Percentiles rank a stretch among this genome's conserved stretches.
Conservation (phyloP, 306 rosid species). For the Rubus idaeus region DNA sequence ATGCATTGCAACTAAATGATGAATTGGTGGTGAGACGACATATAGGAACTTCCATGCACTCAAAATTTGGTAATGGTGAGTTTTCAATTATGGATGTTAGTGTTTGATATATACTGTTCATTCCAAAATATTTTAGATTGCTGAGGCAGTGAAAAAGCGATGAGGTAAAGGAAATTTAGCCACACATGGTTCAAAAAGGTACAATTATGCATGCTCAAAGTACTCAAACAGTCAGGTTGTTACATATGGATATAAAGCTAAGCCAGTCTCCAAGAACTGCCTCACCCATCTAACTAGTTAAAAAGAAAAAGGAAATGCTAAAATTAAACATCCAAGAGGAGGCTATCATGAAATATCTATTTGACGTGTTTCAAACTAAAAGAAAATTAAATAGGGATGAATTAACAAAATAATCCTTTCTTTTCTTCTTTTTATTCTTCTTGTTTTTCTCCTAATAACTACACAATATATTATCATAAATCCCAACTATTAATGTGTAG, state of each 20-base stretch:
- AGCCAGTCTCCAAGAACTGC: not conserved
- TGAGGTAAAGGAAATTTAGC: not conserved
- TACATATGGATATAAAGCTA: not conserved
- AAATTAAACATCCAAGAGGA: not conserved
- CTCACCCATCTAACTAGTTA: not conserved
- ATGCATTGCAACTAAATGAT: slow-evolving; percentile 22
- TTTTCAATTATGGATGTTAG: not conserved
- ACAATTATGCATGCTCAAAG: not conserved
- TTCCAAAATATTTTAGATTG: not conserved
- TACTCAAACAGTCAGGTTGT: not conserved
- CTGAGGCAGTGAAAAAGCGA: not conserved
- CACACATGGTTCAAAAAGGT: not conserved
- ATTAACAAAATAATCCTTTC: not conserved
- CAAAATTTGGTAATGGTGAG: not conserved
- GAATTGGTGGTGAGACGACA: slow-evolving; percentile 5
- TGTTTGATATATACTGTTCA: not conserved
- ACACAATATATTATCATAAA: not conserved
- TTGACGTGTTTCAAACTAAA: not conserved
- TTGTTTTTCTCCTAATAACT: not conserved
- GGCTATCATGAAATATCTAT: not conserved
- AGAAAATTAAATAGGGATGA: not conserved
- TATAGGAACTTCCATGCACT: not conserved
- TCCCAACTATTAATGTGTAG: not conserved
- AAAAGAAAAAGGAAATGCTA: not conserved
- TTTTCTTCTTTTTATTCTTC: not conserved